A percentile compares a stretch with the other conserved stretches of the same genome.
Evolutionary conservation across 1,139 yeast species (phyloP).

Genomic region (Pneumocystis canis): DNA sequence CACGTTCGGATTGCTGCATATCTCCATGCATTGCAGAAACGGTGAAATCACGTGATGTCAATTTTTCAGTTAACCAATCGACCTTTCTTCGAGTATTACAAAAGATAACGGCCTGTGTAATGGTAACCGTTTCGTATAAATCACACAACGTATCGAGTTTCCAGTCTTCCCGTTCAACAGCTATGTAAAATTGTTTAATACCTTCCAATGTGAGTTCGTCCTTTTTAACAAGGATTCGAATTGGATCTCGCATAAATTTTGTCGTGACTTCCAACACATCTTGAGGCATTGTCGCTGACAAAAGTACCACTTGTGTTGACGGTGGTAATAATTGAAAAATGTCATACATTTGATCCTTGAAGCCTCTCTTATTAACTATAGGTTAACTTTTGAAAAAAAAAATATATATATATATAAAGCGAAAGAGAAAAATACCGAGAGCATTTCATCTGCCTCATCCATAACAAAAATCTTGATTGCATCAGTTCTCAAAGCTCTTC

Average conservation of each 20-base stretch:
- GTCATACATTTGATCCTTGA: slow-evolving; percentile 95
- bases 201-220: slow-evolving; percentile 98
- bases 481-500: slow-evolving; percentile 80
- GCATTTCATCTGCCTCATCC: slow-evolving; percentile 99
- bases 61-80: slow-evolving; percentile 78
- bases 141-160: slow-evolving; percentile 94
- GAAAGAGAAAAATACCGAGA: slow-evolving; percentile 46
- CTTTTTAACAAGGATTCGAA: slow-evolving; percentile 92
- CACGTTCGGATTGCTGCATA: slow-evolving; percentile 93
- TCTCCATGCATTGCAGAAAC: slow-evolving; percentile 97
- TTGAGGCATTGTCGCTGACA: slow-evolving; percentile 96
- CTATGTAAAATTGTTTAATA: slow-evolving; percentile 89
- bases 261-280: slow-evolving; percentile 94
- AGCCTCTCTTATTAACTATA: slow-evolving; percentile 35
- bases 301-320: slow-evolving; percentile 87
- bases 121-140: slow-evolving; percentile 92
- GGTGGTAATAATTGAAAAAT: slow-evolving; percentile 88
- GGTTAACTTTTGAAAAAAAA: no score
- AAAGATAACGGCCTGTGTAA: slow-evolving; percentile 97
- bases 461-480: slow-evolving; percentile 90
- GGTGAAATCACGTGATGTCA: slow-evolving; percentile 77
- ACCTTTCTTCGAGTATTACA: slow-evolving; percentile 98
- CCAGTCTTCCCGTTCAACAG: slow-evolving; percentile 84
- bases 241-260: slow-evolving; percentile 95
- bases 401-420: no score